phyloP scores from a whole-genome alignment of 371 early-diverging fungal genomes.

The Mortierella sp. region DNA sequence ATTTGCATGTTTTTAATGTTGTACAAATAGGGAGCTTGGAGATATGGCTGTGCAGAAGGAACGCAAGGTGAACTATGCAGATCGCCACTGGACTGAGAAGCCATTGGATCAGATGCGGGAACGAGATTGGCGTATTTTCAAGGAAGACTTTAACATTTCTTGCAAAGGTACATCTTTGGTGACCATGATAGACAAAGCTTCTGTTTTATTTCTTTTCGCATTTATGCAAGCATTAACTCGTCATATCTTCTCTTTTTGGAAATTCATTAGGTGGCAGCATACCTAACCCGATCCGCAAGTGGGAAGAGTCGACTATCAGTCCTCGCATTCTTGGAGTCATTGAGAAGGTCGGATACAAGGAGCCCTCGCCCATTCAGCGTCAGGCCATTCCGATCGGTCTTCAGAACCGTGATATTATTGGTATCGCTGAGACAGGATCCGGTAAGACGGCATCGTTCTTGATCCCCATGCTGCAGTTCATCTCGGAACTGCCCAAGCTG shows the following conservation, averaged over 20 bases:
- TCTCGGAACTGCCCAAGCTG: constrained; percentile 83
- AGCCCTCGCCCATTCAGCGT: constrained; percentile 98
- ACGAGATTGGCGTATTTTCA: constrained; percentile 99
- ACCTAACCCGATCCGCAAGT: constrained; percentile 93
- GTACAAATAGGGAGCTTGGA: constrained; percentile 67
- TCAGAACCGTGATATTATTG: constrained; percentile 95
- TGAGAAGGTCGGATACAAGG: constrained; percentile 86
- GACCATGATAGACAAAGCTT: background rate
- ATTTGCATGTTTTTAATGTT: background rate
- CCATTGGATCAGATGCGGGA: constrained; percentile 93
- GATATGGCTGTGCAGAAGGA: constrained; percentile 78
- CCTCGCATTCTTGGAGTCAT: constrained; percentile 77
- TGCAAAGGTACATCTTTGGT: constrained; percentile 78
- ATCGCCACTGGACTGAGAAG: constrained; percentile 96
- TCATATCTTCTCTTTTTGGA: background rate
- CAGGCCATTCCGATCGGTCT: constrained; percentile 97
- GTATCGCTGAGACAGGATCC: constrained; percentile 98
- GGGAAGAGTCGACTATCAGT: constrained; percentile 89
- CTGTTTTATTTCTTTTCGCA: background rate
- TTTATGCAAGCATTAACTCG: background rate
- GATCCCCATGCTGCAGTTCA: constrained; percentile 95
- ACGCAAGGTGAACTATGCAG: constrained; percentile 82
- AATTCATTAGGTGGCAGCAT: constrained; percentile 77
- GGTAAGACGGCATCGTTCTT: constrained; percentile 99
- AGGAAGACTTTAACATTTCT: constrained; percentile 96